Percentiles rank a stretch among this genome's conserved stretches.
Evolutionary conservation across 1,139 yeast species (phyloP).

Genomic region (Saccharomycopsis hybrid): DNA sequence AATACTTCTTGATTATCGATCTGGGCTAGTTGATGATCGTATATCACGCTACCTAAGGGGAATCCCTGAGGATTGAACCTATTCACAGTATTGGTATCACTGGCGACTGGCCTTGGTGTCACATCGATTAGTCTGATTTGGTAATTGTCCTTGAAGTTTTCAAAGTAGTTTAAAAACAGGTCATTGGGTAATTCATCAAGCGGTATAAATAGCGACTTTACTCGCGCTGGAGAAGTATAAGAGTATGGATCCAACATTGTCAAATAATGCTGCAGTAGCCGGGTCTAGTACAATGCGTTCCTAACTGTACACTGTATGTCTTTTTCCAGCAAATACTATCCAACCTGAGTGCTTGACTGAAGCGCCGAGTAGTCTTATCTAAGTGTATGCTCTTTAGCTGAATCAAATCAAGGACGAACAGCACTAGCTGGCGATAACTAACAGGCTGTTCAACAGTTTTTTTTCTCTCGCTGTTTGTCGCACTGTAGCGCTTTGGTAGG

Average conservation of each 20-base stretch:
- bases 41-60: slow-evolving; percentile 68
- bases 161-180: slow-evolving; percentile 43
- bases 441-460: too few relatives aligned
- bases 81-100: slow-evolving; percentile 8
- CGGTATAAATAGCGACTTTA: slow-evolving; percentile 68
- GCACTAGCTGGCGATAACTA: too few relatives aligned
- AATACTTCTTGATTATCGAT: slow-evolving; percentile 56
- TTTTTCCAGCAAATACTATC: too few relatives aligned
- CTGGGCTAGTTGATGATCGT: slow-evolving; percentile 44
- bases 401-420: too few relatives aligned
- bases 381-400: too few relatives aligned
- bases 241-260: slow-evolving; percentile 34
- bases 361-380: too few relatives aligned
- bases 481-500: too few relatives aligned
- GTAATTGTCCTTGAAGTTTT: slow-evolving; percentile 40
- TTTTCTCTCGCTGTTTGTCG: too few relatives aligned
- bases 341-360: too few relatives aligned
- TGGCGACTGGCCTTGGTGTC: slow-evolving; percentile 45
- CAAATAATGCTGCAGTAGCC: not conserved
- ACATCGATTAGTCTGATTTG: slow-evolving; percentile 74
- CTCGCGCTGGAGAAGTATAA: slow-evolving; percentile 54
- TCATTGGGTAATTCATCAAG: slow-evolving; percentile 45
- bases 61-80: slow-evolving; percentile 76
- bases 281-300: too few relatives aligned
- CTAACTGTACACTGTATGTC: too few relatives aligned